Percentiles rank a stretch among this genome's conserved stretches.
phyloP scores from a whole-genome alignment of 192 early-diverging fungal genomes.

The Coemansia erecta region DNA sequence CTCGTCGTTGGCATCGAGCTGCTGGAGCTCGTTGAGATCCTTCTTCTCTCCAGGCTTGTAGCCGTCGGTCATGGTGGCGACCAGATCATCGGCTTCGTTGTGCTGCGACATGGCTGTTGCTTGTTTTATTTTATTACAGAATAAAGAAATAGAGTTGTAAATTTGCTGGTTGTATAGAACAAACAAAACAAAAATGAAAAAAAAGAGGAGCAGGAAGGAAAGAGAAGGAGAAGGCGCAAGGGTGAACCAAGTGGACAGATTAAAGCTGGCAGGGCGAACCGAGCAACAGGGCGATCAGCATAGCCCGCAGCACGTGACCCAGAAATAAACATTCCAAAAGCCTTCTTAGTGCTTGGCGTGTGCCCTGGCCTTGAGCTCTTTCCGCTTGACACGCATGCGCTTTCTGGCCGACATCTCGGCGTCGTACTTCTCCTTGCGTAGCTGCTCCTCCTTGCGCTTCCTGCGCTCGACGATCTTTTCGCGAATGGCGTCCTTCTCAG shows the following conservation, averaged over 20 bases:
- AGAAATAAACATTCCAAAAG: background rate
- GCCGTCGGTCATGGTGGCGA: conserved; percentile 71
- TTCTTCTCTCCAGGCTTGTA: conserved; percentile 95
- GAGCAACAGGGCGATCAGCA: background rate
- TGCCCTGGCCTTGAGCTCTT: conserved; percentile 49
- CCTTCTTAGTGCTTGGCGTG: conserved; percentile 48
- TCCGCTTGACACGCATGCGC: conserved; percentile 51
- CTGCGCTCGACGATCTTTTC: conserved; percentile 39
- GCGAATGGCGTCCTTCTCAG: conserved; percentile 25
- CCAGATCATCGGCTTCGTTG: conserved; percentile 58
- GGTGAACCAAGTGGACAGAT: background rate
- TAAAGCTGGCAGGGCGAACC: background rate
- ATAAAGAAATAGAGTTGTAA: background rate
- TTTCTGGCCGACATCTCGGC: conserved; percentile 49
- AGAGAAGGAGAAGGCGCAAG: background rate
- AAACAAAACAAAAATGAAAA: conserved; percentile 12
- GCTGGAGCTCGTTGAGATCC: conserved; percentile 76
- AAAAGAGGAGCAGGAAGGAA: background rate
- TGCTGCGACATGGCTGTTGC: conserved; percentile 25
- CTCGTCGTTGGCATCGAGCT: conserved; percentile 87
- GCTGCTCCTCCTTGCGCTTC: conserved; percentile 43
- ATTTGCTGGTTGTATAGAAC: background rate
- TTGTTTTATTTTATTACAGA: background rate
- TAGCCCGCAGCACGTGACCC: too few species aligned
- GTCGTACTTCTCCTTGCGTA: conserved; percentile 32